Conservation (phyloP, 2,329 filamentous ascomycete genomes). For the Didymella lethalis region DNA sequence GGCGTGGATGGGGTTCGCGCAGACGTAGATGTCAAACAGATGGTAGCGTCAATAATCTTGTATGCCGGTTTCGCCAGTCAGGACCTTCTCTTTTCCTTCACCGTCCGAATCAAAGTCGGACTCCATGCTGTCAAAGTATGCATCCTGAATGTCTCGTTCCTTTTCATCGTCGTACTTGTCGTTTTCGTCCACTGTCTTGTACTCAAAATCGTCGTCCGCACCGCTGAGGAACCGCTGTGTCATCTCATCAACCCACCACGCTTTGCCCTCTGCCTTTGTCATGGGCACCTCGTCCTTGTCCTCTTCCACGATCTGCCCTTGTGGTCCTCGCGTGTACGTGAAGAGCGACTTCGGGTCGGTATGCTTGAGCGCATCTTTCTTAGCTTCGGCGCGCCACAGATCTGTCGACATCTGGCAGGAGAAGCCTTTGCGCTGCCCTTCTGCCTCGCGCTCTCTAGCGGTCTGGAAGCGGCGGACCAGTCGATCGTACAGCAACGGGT, state of each 20-base stretch:
- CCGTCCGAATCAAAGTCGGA: constrained; percentile 68
- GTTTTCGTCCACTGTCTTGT: constrained; percentile 72
- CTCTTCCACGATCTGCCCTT: constrained; percentile 65
- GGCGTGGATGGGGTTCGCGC: not conserved
- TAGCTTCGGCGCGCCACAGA: constrained; percentile 77
- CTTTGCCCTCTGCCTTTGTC: constrained; percentile 71
- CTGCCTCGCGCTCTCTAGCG: constrained; percentile 73
- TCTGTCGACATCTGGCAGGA: constrained; percentile 81
- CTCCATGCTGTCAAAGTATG: constrained; percentile 82
- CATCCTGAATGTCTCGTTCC: constrained; percentile 71
- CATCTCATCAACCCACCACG: constrained; percentile 76
- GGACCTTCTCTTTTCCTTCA: constrained; percentile 48
- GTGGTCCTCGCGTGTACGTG: constrained; percentile 59
- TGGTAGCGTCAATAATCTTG: constrained; percentile 54
- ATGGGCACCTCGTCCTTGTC: constrained; percentile 64
- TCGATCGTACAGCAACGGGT: constrained; percentile 83
- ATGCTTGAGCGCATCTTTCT: constrained; percentile 68
- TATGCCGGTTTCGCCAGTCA: constrained; percentile 58
- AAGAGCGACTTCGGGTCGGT: constrained; percentile 61
- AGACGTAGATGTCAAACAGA: not conserved
- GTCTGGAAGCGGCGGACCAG: constrained; percentile 81
- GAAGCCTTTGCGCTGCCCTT: constrained; percentile 78
- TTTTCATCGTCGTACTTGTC: constrained; percentile 75
- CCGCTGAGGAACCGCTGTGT: constrained; percentile 77
- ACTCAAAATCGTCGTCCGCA: constrained; percentile 80